phyloP scores from a whole-genome alignment of 257 asterid species.

The Salvia splendens region DNA sequence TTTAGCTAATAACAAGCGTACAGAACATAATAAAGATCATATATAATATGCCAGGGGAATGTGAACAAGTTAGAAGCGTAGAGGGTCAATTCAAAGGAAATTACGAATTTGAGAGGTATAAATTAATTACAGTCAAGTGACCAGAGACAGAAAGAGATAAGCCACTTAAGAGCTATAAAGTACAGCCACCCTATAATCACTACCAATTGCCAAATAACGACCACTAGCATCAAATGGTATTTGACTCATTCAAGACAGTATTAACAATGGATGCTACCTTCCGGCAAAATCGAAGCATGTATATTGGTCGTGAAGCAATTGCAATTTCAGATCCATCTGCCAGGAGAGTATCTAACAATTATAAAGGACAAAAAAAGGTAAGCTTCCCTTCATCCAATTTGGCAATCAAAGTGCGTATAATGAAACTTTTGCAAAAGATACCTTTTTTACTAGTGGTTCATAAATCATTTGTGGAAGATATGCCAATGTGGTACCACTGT shows the following conservation, averaged over 20 bases:
- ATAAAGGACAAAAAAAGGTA: constrained; percentile 30
- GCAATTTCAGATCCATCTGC: constrained; percentile 78
- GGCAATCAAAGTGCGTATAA: constrained; percentile 23
- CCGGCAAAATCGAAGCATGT: constrained; percentile 91
- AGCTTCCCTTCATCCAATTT: constrained; percentile 29
- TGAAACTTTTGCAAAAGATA: constrained; percentile 34
- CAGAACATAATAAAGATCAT: constrained; percentile 1
- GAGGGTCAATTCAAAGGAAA: constrained; percentile 1
- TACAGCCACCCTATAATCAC: constrained; percentile 17
- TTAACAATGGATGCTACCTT: constrained; percentile 55
- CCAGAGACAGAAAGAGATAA: constrained; percentile 12
- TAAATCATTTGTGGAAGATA: constrained; percentile 87
- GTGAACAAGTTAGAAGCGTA: constrained; percentile 22
- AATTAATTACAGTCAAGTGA: background rate
- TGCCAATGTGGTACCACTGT: constrained; percentile 97
- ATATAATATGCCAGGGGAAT: constrained; percentile 14
- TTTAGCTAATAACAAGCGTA: background rate
- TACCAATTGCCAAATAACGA: constrained; percentile 17
- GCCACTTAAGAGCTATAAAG: constrained; percentile 11
- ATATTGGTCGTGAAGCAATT: constrained; percentile 72
- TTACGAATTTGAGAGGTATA: background rate
- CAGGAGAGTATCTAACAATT: constrained; percentile 75
- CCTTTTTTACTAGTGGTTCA: constrained; percentile 74
- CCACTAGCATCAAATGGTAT: constrained; percentile 11
- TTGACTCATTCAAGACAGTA: constrained; percentile 28